These are phyloP conservation scores for Raphanus sativus DNA, from an alignment of 345 rosid genomes.

Conservation along the genomic window DNA sequence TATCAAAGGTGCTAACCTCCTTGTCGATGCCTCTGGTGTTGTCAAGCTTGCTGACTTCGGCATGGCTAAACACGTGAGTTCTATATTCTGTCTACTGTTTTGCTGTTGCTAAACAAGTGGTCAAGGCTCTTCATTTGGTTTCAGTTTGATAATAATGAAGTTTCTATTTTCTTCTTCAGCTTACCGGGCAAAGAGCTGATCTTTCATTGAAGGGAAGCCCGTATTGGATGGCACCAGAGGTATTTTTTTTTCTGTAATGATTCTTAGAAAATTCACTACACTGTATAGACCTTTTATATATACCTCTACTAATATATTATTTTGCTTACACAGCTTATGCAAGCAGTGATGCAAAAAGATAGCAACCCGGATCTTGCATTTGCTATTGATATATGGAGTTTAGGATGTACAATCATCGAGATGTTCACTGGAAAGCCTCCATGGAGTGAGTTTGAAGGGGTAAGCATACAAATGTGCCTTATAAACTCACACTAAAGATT, in stretches of 20 bases:
- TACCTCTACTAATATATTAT: conserved; percentile 16
- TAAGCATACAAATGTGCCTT: conserved; percentile 40
- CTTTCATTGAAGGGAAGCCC: conserved; percentile 97
- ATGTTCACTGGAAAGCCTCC: conserved; percentile 98
- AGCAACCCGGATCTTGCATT: conserved; percentile 72
- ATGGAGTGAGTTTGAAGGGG: conserved; percentile 97
- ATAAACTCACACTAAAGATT: not conserved
- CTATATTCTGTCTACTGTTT: not conserved
- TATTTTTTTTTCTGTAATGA: conserved; percentile 30
- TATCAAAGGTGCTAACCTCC: conserved; percentile 97
- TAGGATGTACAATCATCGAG: conserved; percentile 95
- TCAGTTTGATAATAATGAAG: conserved; percentile 4
- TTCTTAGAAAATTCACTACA: not conserved
- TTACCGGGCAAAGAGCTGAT: conserved; percentile 82
- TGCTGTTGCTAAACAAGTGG: not conserved
- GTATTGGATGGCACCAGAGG: conserved; percentile 99
- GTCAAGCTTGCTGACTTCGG: conserved; percentile 98
- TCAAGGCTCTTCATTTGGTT: not conserved
- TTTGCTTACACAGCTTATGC: conserved; percentile 67
- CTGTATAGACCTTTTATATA: not conserved
- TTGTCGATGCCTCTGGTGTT: conserved; percentile 91
- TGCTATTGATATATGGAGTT: conserved; percentile 98
- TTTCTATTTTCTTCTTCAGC: conserved; percentile 47
- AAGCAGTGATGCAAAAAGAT: conserved; percentile 86
- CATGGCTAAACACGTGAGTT: conserved; percentile 95